Percentiles rank a stretch among this genome's conserved stretches.
Conservation (phyloP, 306 rosid genomes). For the Argentina anserina region DNA sequence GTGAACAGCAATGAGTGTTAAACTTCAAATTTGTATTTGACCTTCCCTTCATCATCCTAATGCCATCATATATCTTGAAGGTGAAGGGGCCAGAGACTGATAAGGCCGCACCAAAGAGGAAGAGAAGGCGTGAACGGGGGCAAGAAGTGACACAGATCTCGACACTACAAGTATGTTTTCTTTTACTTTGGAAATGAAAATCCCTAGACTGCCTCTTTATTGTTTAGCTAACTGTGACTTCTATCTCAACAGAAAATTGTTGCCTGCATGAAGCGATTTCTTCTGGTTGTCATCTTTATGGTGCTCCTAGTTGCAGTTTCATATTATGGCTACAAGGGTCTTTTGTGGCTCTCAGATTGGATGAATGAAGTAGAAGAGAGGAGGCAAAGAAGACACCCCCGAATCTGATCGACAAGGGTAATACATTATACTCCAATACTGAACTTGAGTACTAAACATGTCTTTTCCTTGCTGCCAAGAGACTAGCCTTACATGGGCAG, state of each 20-base stretch:
- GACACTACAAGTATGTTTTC: slow-evolving; percentile 57
- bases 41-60: slow-evolving; percentile 3
- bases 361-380: slow-evolving; percentile 78
- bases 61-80: slow-evolving; percentile 32
- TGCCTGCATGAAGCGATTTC: slow-evolving; percentile 43
- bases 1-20: not conserved
- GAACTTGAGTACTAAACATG: not conserved
- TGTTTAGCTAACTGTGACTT: slow-evolving; percentile 21
- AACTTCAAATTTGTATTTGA: slow-evolving; percentile 4
- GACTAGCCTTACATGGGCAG: not conserved
- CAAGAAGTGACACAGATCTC: slow-evolving; percentile 50
- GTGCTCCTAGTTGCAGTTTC: slow-evolving; percentile 43
- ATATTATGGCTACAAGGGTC: slow-evolving; percentile 59
- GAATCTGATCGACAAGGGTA: slow-evolving; percentile 24
- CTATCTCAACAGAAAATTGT: slow-evolving; percentile 51
- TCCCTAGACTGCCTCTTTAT: not conserved
- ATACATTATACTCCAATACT: not conserved
- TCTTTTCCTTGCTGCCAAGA: not conserved
- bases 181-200: not conserved
- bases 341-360: slow-evolving; percentile 73
- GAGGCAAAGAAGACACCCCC: slow-evolving; percentile 44
- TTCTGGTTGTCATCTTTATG: slow-evolving; percentile 37
- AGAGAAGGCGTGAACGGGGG: slow-evolving; percentile 49
- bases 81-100: slow-evolving; percentile 56
- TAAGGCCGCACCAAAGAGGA: slow-evolving; percentile 52